Evolutionary conservation across 2,329 filamentous ascomycete species (phyloP).

Genomic region (Aspergillus felis): DNA sequence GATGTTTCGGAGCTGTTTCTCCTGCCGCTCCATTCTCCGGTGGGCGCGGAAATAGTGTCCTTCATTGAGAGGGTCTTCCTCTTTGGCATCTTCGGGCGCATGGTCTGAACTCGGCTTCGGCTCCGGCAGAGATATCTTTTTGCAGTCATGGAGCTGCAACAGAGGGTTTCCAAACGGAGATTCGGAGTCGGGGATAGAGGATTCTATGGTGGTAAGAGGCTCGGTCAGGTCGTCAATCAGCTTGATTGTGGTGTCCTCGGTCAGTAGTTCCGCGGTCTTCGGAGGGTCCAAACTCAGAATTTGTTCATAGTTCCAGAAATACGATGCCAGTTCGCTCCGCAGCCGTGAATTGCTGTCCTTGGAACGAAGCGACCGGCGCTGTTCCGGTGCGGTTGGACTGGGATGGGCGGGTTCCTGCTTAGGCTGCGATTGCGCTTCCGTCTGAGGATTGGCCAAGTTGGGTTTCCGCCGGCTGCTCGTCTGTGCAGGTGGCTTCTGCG

Average conservation of each 20-base stretch:
- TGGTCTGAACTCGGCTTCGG: conserved; percentile 4
- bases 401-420: not conserved
- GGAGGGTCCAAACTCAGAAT: conserved; percentile 81
- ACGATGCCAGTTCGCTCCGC: conserved; percentile 86
- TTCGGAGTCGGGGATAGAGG: conserved; percentile 15
- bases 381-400: conserved; percentile 25
- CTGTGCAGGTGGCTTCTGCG: not conserved
- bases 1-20: conserved; percentile 66
- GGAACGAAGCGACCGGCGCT: conserved; percentile 76
- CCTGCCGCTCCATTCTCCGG: conserved; percentile 59
- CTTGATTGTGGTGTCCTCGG: conserved; percentile 68
- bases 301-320: conserved; percentile 93
- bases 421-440: conserved; percentile 2
- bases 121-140: conserved; percentile 21
- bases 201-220: conserved; percentile 21
- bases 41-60: conserved; percentile 56
- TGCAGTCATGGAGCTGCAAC: conserved; percentile 34
- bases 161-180: conserved; percentile 36
- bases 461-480: conserved; percentile 6
- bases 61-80: conserved; percentile 55
- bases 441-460: not conserved
- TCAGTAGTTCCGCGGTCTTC: conserved; percentile 69
- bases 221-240: conserved; percentile 58
- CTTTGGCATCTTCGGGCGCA: conserved; percentile 14
- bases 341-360: conserved; percentile 76